A percentile compares a stretch with the other conserved stretches of the same genome.
Conservation (phyloP, 441 rosid species). For the Viola pubescens region DNA sequence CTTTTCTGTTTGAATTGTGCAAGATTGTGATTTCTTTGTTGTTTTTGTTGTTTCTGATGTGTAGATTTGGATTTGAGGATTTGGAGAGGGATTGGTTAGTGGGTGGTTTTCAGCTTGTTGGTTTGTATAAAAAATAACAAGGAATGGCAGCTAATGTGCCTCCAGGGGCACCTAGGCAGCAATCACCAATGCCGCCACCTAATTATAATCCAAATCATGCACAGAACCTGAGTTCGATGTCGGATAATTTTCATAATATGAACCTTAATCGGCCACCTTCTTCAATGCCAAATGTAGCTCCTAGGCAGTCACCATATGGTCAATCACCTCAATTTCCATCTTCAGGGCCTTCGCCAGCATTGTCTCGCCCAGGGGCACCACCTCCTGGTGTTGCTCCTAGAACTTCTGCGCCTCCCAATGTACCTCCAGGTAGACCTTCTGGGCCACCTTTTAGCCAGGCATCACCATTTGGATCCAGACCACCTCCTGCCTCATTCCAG, state of each 20-base stretch:
- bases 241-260: constrained; percentile 59
- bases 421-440: constrained; percentile 51
- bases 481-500: constrained; percentile 53
- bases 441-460: constrained; percentile 47
- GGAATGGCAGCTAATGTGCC: constrained; percentile 77
- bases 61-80: constrained; percentile 11
- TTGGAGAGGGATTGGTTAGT: background rate
- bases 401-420: constrained; percentile 40
- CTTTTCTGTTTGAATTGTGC: background rate
- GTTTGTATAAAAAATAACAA: background rate
- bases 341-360: constrained; percentile 41
- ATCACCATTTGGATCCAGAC: constrained; percentile 54
- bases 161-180: constrained; percentile 79
- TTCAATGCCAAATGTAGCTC: constrained; percentile 37
- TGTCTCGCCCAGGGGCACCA: constrained; percentile 42
- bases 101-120: background rate
- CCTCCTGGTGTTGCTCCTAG: constrained; percentile 33
- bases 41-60: constrained; percentile 1
- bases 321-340: constrained; percentile 50
- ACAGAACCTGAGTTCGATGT: constrained; percentile 33
- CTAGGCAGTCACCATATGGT: constrained; percentile 60
- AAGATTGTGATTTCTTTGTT: background rate
- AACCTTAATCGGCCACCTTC: constrained; percentile 54
- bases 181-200: constrained; percentile 27
- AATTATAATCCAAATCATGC: constrained; percentile 44